A percentile compares a stretch with the other conserved stretches of the same genome.
These are phyloP conservation scores for Glaciozyma martinii DNA, from an alignment of 768 basidiomycete genomes.

Conservation along the genomic window DNA sequence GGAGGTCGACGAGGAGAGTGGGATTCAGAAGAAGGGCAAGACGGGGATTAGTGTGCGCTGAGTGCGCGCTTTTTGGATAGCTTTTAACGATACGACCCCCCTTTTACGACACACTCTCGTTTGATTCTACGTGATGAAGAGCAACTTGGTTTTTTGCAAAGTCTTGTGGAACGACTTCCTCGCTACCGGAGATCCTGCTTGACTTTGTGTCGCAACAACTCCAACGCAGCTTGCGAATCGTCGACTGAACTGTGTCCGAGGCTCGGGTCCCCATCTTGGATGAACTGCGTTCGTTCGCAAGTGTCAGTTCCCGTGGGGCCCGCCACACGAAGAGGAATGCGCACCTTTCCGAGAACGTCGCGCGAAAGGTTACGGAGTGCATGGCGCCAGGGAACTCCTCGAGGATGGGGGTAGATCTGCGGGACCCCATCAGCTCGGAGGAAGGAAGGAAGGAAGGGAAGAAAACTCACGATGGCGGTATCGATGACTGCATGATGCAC, in stretches of 20 bases:
- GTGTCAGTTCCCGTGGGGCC: not conserved
- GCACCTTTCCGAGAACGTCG: conserved; percentile 56
- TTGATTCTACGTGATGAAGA: too few species aligned
- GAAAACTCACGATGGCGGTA: conserved; percentile 52
- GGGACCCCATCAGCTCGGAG: not conserved
- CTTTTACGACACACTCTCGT: too few species aligned
- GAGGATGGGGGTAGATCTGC: conserved; percentile 69
- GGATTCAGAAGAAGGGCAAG: conserved; percentile 30
- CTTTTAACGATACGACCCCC: too few species aligned
- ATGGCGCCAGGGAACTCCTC: conserved; percentile 65
- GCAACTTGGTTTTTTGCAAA: too few species aligned
- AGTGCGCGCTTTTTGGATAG: not conserved
- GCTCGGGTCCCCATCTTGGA: conserved; percentile 67
- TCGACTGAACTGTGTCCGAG: conserved; percentile 82
- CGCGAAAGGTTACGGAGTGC: conserved; percentile 72
- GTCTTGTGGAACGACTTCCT: too few species aligned
- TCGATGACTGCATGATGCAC: conserved; percentile 77
- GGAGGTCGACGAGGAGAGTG: conserved; percentile 31
- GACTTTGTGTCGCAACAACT: conserved; percentile 76
- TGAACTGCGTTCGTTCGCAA: conserved; percentile 44
- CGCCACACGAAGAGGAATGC: not conserved
- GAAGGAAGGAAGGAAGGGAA: not conserved
- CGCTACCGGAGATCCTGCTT: conserved; percentile 45
- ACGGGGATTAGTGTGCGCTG: conserved; percentile 33
- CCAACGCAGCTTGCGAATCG: conserved; percentile 78